Evolutionary conservation across 2,329 filamentous ascomycete genomes (phyloP).

Genomic region (Nemania sp.): DNA sequence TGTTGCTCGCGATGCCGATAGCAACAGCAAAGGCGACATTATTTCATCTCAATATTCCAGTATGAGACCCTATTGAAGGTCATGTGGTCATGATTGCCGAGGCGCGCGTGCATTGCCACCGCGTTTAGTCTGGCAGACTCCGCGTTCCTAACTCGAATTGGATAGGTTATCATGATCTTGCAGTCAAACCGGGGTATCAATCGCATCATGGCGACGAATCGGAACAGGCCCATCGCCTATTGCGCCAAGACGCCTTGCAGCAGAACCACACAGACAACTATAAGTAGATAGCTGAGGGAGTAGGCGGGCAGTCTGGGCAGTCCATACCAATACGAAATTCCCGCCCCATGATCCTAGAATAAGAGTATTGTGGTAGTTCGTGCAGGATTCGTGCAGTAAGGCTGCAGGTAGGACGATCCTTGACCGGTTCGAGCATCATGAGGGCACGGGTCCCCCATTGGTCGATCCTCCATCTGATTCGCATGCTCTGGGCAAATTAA

Average conservation of each 20-base stretch:
- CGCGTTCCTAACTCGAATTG: not conserved
- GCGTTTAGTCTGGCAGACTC: not conserved
- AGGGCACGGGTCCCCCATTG: conserved; percentile 15
- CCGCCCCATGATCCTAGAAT: not conserved
- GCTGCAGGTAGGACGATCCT: conserved; percentile 25
- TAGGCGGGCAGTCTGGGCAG: conserved; percentile 3
- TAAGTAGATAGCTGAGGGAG: not conserved
- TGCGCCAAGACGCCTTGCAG: conserved; percentile 13
- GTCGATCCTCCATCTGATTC: not conserved
- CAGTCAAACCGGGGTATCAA: not conserved
- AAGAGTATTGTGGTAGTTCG: conserved; percentile 22
- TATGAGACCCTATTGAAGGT: not conserved
- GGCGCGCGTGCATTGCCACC: conserved; percentile 5
- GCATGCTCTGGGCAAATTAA: conserved; percentile 19
- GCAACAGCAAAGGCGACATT: not conserved
- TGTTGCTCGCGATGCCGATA: not conserved
- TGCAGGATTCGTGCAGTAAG: conserved; percentile 32
- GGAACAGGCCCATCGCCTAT: conserved; percentile 8
- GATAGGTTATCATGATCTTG: not conserved
- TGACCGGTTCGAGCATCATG: not conserved
- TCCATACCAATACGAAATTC: too few species aligned
- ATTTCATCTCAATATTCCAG: not conserved
- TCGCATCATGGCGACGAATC: conserved; percentile 19
- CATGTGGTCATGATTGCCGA: not conserved
- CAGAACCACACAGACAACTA: not conserved